phyloP scores from a whole-genome alignment of 352 stramenopile genomes.

The Pilasporangium apinafurcum region DNA sequence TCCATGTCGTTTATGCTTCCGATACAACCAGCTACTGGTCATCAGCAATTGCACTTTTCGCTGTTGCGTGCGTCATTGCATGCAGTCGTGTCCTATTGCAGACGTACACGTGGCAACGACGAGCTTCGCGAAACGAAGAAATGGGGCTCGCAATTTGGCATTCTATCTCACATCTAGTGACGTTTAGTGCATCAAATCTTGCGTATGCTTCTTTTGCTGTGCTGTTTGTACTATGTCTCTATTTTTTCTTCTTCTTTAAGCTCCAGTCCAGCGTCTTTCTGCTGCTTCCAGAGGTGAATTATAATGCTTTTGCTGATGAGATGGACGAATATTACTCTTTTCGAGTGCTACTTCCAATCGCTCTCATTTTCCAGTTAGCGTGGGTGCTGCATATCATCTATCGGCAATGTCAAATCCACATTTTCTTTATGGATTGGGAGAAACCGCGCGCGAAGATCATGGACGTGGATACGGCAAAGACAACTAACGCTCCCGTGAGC shows the following conservation, averaged over 20 bases:
- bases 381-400: constrained; percentile 68
- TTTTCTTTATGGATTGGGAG: constrained; percentile 95
- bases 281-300: constrained; percentile 70
- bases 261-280: constrained; percentile 85
- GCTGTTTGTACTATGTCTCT: constrained; percentile 72
- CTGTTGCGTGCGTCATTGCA: constrained; percentile 45
- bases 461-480: constrained; percentile 38
- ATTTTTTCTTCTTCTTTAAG: constrained; percentile 95
- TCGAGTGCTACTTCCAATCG: constrained; percentile 64
- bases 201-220: constrained; percentile 43
- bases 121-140: constrained; percentile 65
- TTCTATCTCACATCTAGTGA: constrained; percentile 33
- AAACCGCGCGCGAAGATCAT: constrained; percentile 67
- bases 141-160: constrained; percentile 42
- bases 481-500: constrained; percentile 63
- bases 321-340: constrained; percentile 88
- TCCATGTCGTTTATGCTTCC: constrained; percentile 87
- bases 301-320: constrained; percentile 33
- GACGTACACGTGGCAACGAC: constrained; percentile 85
- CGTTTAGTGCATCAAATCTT: constrained; percentile 28
- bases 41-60: constrained; percentile 67
- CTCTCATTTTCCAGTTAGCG: constrained; percentile 80
- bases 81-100: constrained; percentile 57
- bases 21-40: constrained; percentile 75
- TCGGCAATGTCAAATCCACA: constrained; percentile 66